Percentiles rank a stretch among this genome's conserved stretches.
Evolutionary conservation across 257 asterid genomes (phyloP).

Genomic region (Echites panduratus): DNA sequence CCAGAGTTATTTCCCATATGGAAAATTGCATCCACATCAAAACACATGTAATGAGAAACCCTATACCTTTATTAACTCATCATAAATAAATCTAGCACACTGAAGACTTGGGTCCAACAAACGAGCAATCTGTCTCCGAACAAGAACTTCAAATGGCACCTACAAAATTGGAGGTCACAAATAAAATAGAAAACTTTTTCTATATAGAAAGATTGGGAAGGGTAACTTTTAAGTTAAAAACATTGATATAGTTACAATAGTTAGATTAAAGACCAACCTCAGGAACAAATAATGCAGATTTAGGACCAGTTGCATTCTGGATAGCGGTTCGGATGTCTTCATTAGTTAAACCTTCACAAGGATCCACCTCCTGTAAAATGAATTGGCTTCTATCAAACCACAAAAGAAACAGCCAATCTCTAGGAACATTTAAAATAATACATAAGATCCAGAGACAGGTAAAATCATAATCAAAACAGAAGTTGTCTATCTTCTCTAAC

Average conservation of each 20-base stretch:
- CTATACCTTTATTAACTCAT: conserved; percentile 84
- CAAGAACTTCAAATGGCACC: conserved; percentile 97
- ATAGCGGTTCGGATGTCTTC: conserved; percentile 90
- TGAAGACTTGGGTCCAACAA: conserved; percentile 94
- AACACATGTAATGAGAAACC: conserved; percentile 4
- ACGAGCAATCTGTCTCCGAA: conserved; percentile 83
- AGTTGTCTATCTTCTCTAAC: background rate
- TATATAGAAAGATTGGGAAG: background rate
- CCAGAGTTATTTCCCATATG: conserved; percentile 8
- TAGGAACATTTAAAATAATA: background rate
- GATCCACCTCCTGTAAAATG: conserved; percentile 78
- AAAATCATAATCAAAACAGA: background rate
- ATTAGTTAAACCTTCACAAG: conserved; percentile 90
- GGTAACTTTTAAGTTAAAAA: background rate
- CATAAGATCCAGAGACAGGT: background rate
- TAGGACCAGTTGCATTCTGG: conserved; percentile 91
- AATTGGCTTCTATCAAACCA: conserved; percentile 15
- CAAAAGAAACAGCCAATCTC: conserved; percentile 7
- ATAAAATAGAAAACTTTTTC: background rate
- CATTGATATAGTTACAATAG: background rate
- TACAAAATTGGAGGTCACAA: conserved; percentile 23
- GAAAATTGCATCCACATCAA: background rate
- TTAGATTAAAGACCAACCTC: conserved; percentile 49
- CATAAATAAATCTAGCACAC: conserved; percentile 87
- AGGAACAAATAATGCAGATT: conserved; percentile 81